phyloP scores from a whole-genome alignment of 148 eudicot species.

The Rhododendron henanense region DNA sequence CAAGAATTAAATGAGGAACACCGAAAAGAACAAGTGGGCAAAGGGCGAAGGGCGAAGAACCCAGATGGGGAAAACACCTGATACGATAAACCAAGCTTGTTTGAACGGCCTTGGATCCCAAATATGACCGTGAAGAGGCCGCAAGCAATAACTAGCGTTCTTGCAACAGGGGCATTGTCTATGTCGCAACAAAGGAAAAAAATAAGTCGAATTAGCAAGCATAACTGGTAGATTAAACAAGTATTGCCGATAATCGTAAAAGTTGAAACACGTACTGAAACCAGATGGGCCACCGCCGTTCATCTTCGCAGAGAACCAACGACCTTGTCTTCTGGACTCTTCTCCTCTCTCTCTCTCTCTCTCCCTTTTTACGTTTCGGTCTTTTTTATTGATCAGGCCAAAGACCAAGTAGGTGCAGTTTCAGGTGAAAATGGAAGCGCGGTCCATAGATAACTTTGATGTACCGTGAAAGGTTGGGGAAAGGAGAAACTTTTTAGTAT shows the following conservation, averaged over 20 bases:
- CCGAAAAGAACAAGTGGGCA: neutral
- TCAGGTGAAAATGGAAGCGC: neutral
- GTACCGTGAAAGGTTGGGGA: neutral
- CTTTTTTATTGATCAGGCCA: neutral
- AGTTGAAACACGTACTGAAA: conserved; percentile 39
- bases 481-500: too few species aligned
- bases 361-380: neutral
- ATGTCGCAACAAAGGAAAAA: neutral
- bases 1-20: conserved; percentile 9
- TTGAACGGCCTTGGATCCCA: conserved; percentile 73
- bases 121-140: conserved; percentile 70
- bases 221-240: neutral
- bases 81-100: conserved; percentile 67
- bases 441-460: neutral
- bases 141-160: conserved; percentile 57
- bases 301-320: conserved; percentile 41
- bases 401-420: neutral
- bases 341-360: neutral
- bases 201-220: neutral
- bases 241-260: neutral
- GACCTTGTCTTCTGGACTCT: conserved; percentile 10
- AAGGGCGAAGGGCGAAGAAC: neutral
- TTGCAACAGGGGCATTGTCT: conserved; percentile 92
- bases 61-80: conserved; percentile 37
- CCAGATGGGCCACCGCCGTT: conserved; percentile 78